A percentile compares a stretch with the other conserved stretches of the same genome.
phyloP scores from a whole-genome alignment of 768 basidiomycete genomes.

The Tephrocybe sp. region DNA sequence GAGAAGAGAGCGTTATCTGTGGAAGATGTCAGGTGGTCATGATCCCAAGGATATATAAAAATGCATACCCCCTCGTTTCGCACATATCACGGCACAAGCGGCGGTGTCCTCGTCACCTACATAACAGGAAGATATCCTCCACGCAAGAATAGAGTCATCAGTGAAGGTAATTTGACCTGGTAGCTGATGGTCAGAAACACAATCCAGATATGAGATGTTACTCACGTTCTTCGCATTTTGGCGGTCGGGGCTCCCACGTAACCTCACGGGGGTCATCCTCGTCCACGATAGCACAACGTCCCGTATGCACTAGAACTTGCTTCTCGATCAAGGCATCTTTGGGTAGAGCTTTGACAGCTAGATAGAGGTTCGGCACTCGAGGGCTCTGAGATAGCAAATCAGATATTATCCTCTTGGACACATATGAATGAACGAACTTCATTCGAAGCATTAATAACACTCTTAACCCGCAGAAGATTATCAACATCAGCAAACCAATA shows the following conservation, averaged over 20 bases:
- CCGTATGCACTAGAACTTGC: slow-evolving; percentile 71
- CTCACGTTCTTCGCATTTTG: slow-evolving; percentile 42
- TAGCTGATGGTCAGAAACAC: neutral
- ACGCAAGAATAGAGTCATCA: slow-evolving; percentile 27
- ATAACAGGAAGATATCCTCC: slow-evolving; percentile 46
- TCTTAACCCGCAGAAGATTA: slow-evolving; percentile 39
- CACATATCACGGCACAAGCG: slow-evolving; percentile 43
- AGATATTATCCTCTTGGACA: neutral
- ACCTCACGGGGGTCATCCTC: slow-evolving; percentile 46
- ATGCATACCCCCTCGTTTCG: slow-evolving; percentile 33
- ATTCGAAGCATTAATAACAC: slow-evolving; percentile 29
- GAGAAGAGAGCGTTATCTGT: slow-evolving; percentile 12
- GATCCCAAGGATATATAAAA: neutral
- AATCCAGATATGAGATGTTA: neutral
- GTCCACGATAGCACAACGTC: slow-evolving; percentile 44
- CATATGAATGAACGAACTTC: slow-evolving; percentile 16
- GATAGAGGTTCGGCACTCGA: slow-evolving; percentile 48
- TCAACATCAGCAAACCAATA: slow-evolving; percentile 62
- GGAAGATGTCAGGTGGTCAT: neutral
- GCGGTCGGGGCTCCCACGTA: slow-evolving; percentile 28
- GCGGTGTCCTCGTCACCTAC: slow-evolving; percentile 30
- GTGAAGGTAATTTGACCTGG: slow-evolving; percentile 7
- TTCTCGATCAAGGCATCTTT: slow-evolving; percentile 75
- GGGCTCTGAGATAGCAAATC: slow-evolving; percentile 8
- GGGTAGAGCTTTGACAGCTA: slow-evolving; percentile 63